phyloP scores from a whole-genome alignment of 352 stramenopile genomes.

The Phytophthora citricola region DNA sequence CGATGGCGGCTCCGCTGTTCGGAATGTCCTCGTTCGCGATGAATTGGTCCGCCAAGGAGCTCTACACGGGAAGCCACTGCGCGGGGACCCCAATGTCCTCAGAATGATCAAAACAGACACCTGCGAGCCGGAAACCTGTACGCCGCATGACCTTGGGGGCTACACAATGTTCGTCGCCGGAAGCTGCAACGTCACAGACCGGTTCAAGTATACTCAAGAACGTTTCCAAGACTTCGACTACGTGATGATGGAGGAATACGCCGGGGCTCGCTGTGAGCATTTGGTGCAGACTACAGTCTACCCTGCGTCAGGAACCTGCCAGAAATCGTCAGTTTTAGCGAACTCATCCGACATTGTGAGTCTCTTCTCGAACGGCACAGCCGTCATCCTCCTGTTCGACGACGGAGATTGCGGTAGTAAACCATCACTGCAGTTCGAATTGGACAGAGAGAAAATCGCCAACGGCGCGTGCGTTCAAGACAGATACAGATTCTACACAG shows the following conservation, averaged over 20 bases:
- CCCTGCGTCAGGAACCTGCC: constrained; percentile 33
- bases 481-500: constrained; percentile 39
- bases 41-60: constrained; percentile 27
- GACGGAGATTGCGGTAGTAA: constrained; percentile 27
- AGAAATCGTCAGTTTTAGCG: constrained; percentile 34
- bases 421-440: constrained; percentile 20
- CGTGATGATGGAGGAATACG: constrained; percentile 44
- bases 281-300: constrained; percentile 37
- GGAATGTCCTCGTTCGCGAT: constrained; percentile 17
- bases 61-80: constrained; percentile 43
- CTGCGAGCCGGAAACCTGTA: constrained; percentile 29
- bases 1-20: constrained; percentile 14
- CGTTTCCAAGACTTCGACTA: constrained; percentile 34
- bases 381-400: constrained; percentile 23
- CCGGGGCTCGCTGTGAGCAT: constrained; percentile 19
- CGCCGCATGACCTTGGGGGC: constrained; percentile 21
- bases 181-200: constrained; percentile 34
- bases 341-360: constrained; percentile 34
- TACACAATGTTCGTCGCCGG: constrained; percentile 35
- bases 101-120: constrained; percentile 27
- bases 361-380: constrained; percentile 33
- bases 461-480: constrained; percentile 30
- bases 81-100: constrained; percentile 35
- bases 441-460: constrained; percentile 18
- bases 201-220: constrained; percentile 36